Evolutionary conservation across 768 basidiomycete genomes (phyloP).

Genomic region (Pleurotus tuber-regium): DNA sequence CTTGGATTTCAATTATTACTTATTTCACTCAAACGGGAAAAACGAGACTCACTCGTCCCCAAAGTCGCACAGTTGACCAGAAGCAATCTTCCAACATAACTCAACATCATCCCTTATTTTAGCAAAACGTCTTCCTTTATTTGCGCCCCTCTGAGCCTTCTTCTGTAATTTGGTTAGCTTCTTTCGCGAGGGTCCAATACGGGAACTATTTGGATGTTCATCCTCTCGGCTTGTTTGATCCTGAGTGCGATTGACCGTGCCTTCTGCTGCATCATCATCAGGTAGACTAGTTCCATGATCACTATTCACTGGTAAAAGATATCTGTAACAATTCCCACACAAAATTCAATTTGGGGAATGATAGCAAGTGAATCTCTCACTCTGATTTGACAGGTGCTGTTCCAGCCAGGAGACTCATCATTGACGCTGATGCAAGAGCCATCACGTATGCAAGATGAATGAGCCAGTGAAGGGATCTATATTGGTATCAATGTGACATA

Average conservation of each 20-base stretch:
- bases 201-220: conserved; percentile 19
- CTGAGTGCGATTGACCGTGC: conserved; percentile 38
- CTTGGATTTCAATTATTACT: conserved; percentile 29
- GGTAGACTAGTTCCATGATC: conserved; percentile 18
- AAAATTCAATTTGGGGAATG: too few relatives aligned
- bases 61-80: conserved; percentile 66
- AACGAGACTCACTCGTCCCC: conserved; percentile 56
- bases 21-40: neutral
- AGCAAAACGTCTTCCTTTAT: conserved; percentile 79
- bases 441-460: too few relatives aligned
- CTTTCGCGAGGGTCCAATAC: conserved; percentile 27
- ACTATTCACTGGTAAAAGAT: conserved; percentile 30
- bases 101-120: conserved; percentile 78
- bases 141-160: conserved; percentile 75
- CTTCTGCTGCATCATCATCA: conserved; percentile 68
- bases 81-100: conserved; percentile 79
- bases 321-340: too few relatives aligned
- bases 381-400: conserved; percentile 54
- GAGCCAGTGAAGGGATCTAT: too few relatives aligned
- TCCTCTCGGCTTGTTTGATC: conserved; percentile 22
- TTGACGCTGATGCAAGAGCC: neutral
- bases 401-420: conserved; percentile 29
- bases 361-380: conserved; percentile 28
- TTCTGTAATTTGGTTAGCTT: conserved; percentile 60
- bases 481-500: too few relatives aligned